Evolutionary conservation across 345 rosid species (phyloP), one percentile per base, ranked within the genome.

Genomic region (Gossypium anomalum): DNA sequence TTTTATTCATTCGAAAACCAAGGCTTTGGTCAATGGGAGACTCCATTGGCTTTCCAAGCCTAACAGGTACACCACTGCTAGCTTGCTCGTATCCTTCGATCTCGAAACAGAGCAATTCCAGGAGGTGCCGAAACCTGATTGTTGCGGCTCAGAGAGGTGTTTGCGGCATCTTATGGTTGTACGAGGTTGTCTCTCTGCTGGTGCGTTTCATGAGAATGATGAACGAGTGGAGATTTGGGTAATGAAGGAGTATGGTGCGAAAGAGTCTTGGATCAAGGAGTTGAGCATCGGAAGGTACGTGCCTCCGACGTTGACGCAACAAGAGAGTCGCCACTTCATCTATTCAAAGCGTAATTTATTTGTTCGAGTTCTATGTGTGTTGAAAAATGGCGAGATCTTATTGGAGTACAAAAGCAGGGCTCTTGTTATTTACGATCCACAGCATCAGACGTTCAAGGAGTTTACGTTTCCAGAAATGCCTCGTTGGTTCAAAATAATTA

Each of bases 211-310:
- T 48, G 87, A 82, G 74, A 82, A 89, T 65, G 82, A 90, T 65
- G 85, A 87, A 70, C 85, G 84, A 78, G 22, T 92, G 79, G 97
- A 94, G 78, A 88, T 92, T 43, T 94, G 98, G 98, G 90, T 86
- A 1, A 94, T 93, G 98, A 89, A 85, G 81, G 85, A 75, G 47
- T 89, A 91, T 71, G 76, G 85, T 63, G 87, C 70, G 71, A 88
- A 84, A 49, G 92, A 85, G 47, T 89, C 97, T 12, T 93, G 98
- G 98, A 74, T 76, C 0, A 93, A 85, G 71, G 83, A 87, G 66
- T 86, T 63, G 77, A 83, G 51, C 57, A 79, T 93, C 70, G 96
- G 94, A 38, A 52, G 11, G 4, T 89, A 88, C 80, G 67, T 84
- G 78, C 96, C 97, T 86, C 87, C 84, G 82, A 85, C 82, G 83